phyloP scores from a whole-genome alignment of 371 early-diverging fungal species.

The Catenaria anguillulae region DNA sequence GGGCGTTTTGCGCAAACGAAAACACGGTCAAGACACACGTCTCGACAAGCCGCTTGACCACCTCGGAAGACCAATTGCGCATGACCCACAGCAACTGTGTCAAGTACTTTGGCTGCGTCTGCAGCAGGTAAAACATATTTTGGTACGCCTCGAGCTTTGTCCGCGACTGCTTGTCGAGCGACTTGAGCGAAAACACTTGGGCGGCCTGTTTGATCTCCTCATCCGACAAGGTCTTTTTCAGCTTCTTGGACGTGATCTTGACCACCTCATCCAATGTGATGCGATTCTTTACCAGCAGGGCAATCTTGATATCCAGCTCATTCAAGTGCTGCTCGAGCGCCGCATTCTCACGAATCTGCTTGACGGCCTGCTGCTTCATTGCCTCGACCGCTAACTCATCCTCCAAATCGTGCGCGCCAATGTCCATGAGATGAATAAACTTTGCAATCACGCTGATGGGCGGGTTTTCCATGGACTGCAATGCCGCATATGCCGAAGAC shows the following conservation, averaged over 20 bases:
- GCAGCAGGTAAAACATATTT: constrained; percentile 84
- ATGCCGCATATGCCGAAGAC: not conserved
- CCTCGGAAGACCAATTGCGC: constrained; percentile 44
- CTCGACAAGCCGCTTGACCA: constrained; percentile 65
- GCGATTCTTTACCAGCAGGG: constrained; percentile 90
- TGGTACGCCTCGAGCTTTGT: constrained; percentile 64
- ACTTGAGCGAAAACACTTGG: constrained; percentile 28
- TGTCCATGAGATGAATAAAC: constrained; percentile 78
- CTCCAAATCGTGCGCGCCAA: constrained; percentile 80
- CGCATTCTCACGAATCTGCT: constrained; percentile 78
- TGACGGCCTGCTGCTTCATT: constrained; percentile 67
- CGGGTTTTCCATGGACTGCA: constrained; percentile 45
- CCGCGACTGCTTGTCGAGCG: constrained; percentile 71
- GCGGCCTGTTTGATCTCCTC: constrained; percentile 2
- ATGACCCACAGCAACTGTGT: constrained; percentile 65
- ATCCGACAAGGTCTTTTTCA: constrained; percentile 10
- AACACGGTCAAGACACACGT: constrained; percentile 83
- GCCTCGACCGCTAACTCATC: constrained; percentile 76
- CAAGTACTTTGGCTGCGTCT: constrained; percentile 88
- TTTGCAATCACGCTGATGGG: constrained; percentile 62
- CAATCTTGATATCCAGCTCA: constrained; percentile 88
- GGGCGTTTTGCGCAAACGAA: constrained; percentile 84
- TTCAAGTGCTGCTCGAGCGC: constrained; percentile 64
- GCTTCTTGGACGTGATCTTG: constrained; percentile 36
- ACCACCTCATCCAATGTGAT: constrained; percentile 85